Base-by-base conservation (phyloP, 331 rosid genomes). In the Quercus tomentella region DNA sequence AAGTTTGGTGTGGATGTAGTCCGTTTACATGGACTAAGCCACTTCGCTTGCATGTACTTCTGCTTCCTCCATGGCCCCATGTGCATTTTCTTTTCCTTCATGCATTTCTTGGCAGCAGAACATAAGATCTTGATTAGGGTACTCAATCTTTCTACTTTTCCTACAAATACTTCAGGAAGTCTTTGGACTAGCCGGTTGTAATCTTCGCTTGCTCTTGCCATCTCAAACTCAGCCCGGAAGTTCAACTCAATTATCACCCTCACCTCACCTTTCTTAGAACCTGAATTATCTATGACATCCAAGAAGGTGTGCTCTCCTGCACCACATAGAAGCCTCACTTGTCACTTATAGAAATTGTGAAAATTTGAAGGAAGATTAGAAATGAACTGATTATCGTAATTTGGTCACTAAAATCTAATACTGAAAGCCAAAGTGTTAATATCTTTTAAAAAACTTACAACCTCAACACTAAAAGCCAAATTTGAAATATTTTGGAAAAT, bases 31-130 rank as follows among this genome's bases (percentile, higher is more conserved):
- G 93, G 74, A 17, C 96, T 84, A 4, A 92, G 89, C 99, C 99
- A 95, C 84, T 95, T 95, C 11, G 96, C 90, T 22, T 89, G 91
- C 97, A 95, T 90, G 86, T 95, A 95, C 84, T 75, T 85, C 22
- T 90, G 93, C 84, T 90, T 95, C 76, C 99, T 87, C 99, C 99
- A 95, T 41, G 99, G 99, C 9, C 97, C 99, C 90, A 94, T 68
- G 74, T 94, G 97, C 94, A 94, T 88, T 77, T 86, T 92, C 82
- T 86, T 94, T 37, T 93, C 94, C 84, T 90, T 88, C 99, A 92
- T 93, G 85, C 97, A 93, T 83, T 81, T 91, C 76, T 95, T 93
- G 2, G 92, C 97, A 11, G 81, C 97, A 33, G 80, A 69, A 79
- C 99, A 95, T 81, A 95, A 1, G 1, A 90, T 70, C 87, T 92